These are phyloP conservation scores for Calocybe indica DNA, from an alignment of 768 basidiomycete genomes.

Conservation along the genomic window DNA sequence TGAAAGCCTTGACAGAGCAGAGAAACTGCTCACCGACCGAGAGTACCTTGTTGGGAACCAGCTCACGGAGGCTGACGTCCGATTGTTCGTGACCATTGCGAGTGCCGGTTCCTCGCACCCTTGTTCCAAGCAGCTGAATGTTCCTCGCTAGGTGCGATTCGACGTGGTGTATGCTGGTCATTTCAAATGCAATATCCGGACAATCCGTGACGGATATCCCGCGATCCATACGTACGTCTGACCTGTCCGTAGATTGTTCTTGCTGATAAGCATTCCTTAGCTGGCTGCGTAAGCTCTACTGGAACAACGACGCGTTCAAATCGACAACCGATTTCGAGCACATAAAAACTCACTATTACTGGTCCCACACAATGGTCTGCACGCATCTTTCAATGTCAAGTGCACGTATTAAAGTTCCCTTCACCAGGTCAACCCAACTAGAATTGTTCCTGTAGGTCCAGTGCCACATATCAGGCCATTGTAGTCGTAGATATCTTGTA, in stretches of 20 bases:
- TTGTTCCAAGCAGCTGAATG: background rate
- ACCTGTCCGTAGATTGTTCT: constrained; percentile 2
- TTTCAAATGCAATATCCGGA: constrained; percentile 89
- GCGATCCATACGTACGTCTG: constrained; percentile 55
- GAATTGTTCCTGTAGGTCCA: constrained; percentile 72
- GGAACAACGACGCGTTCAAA: constrained; percentile 84
- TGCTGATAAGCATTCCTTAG: constrained; percentile 19
- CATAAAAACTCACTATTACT: constrained; percentile 72
- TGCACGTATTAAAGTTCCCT: background rate
- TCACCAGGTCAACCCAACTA: constrained; percentile 65
- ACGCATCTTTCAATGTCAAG: background rate
- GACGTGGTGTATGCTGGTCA: constrained; percentile 85
- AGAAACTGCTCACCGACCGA: constrained; percentile 71
- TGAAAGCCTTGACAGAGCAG: constrained; percentile 71
- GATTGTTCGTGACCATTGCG: constrained; percentile 87
- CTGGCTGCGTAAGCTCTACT: constrained; percentile 86
- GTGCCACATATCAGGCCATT: constrained; percentile 59
- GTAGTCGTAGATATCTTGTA: constrained; percentile 12
- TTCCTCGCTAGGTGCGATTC: constrained; percentile 58
- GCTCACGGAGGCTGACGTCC: constrained; percentile 78
- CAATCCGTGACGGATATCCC: constrained; percentile 84
- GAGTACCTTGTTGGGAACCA: constrained; percentile 75
- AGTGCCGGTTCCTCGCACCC: constrained; percentile 17
- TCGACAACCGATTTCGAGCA: constrained; percentile 85
- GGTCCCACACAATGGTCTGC: constrained; percentile 45